Base-by-base conservation (phyloP, 495 filamentous ascomycete species). In the Hypoxylon rickii region DNA sequence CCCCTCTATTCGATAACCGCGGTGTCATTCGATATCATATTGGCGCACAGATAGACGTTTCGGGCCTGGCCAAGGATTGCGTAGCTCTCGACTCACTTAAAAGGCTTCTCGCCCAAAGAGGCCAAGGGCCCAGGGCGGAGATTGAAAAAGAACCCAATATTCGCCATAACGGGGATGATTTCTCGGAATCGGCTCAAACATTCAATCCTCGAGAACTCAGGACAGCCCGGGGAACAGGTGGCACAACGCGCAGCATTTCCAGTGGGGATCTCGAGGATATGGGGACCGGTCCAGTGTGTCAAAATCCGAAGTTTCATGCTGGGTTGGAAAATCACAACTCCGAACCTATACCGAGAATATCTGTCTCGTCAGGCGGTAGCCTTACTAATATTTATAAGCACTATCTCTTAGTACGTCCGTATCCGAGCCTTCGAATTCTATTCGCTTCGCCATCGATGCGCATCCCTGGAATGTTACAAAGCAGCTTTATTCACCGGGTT, bases 361-460 rank as follows among this genome's bases (percentile, higher is more conserved):
- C 38, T 24, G 34, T 36, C 44, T 31, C 48, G 5, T 39, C 60
- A 4, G 61, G 56, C 21, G 68, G 72, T 16, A 64, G 64, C 39
- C 54, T 78, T 7, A 61, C 65, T 13, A 75, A 76, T 7, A 64
- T 78, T n/a, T 80, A 79, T 56, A 67, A 81, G 24, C 70, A 86
- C 60, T 88, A 86, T 63, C 73, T 88, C 24, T 76, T 86, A 43
- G 72, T 88, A 34, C 80, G 84, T 1, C 84, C 85, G 0, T 74
- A 74, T 51, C 85, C 85, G 2, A 82, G 72, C 49, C 72, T 87
- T 3, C 77, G 80, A 18, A 81, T 86, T 51, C 76, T 87, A n/a
- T 87, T 87, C 71, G 78, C 83, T 34, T 85, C 82, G 4, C 84
- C 85, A 3, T 79, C 81, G 24, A 76, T 87, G 20, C 82, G 84